Evolutionary conservation across 345 rosid species (phyloP).

Genomic region (Xanthoceras sorbifolium): DNA sequence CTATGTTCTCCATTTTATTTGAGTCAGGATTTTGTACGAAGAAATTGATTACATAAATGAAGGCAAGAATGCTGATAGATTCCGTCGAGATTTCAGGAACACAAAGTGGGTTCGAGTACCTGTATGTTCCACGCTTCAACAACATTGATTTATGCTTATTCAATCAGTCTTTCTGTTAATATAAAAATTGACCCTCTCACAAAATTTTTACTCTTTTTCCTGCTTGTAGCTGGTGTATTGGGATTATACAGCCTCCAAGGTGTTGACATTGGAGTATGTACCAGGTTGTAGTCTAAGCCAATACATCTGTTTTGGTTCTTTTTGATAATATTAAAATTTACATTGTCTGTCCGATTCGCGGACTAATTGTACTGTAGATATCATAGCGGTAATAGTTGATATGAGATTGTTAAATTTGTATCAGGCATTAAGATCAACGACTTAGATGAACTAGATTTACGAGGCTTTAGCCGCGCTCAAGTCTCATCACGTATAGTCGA

Average conservation of each 20-base stretch:
- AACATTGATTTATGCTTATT: not conserved
- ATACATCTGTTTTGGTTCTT: slow-evolving; percentile 14
- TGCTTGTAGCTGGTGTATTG: slow-evolving; percentile 71
- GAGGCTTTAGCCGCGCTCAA: slow-evolving; percentile 59
- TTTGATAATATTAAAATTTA: no score
- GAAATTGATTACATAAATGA: slow-evolving; percentile 96
- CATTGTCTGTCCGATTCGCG: not conserved
- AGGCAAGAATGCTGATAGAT: slow-evolving; percentile 89
- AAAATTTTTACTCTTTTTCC: slow-evolving; percentile 9
- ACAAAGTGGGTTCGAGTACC: slow-evolving; percentile 93
- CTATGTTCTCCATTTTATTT: slow-evolving; percentile 16
- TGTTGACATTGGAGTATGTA: slow-evolving; percentile 92
- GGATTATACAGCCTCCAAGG: slow-evolving; percentile 92
- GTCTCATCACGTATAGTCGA: slow-evolving; percentile 82
- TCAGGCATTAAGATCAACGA: slow-evolving; percentile 82
- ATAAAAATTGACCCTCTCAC: not conserved
- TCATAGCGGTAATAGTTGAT: not conserved
- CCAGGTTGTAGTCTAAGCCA: slow-evolving; percentile 64
- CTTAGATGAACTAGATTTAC: slow-evolving; percentile 56
- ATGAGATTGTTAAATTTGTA: slow-evolving; percentile 1
- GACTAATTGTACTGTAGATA: not conserved
- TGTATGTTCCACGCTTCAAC: slow-evolving; percentile 51
- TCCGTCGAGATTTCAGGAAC: slow-evolving; percentile 90
- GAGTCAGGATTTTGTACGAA: slow-evolving; percentile 77
- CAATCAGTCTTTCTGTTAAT: not conserved